Evolutionary conservation across 306 rosid species (phyloP), one percentile per base, ranked within the genome.

Genomic region (Casuarina equisetifolia): DNA sequence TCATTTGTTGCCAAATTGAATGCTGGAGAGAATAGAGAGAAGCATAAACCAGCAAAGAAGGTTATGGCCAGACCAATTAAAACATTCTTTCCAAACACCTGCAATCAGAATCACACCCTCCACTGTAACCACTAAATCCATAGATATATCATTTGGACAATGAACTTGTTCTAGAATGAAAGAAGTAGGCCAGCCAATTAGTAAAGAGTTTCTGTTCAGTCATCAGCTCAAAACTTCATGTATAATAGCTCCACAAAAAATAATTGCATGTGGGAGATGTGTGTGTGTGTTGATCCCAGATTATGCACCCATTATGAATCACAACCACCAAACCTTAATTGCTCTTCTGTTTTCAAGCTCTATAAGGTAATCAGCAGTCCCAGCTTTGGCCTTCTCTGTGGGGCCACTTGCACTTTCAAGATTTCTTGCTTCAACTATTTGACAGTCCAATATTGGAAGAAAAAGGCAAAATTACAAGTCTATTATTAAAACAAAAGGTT

Each of bases 1-100:
- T 95, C 99, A 82, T 95, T 95, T 75, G 99, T 89, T 69, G 99
- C 97, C 64, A 95, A 70, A 72, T 95, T 95, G 89, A 95, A 89
- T 78, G 97, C 97, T 3, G 99, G 99, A 36, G 97, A 89, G 84
- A 95, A 95, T 71, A 95, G 57, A 38, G 99, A 95, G 80, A 95
- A 89, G 88, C 92, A 95, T 32, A 77, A 9, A 48, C 99, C 97
- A 9, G 97, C 96, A 55, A 91, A 88, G 90, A 95, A 91, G 20
- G 81, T 83, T 82, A 95, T 81, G 12, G 79, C 79, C 75, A 95
- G 83, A 74, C 99, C 99, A 17, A 95, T 78, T 52, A 80, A 46
- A n/a, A 84, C 83, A 86, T 78, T 81, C 78, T 86, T 95, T 75
- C 99, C 98, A 79, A 90, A 84, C 72, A 95, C 96, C 98, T 93